Base-by-base conservation (phyloP, 495 filamentous ascomycete species). In the Penicillium cataractarum region DNA sequence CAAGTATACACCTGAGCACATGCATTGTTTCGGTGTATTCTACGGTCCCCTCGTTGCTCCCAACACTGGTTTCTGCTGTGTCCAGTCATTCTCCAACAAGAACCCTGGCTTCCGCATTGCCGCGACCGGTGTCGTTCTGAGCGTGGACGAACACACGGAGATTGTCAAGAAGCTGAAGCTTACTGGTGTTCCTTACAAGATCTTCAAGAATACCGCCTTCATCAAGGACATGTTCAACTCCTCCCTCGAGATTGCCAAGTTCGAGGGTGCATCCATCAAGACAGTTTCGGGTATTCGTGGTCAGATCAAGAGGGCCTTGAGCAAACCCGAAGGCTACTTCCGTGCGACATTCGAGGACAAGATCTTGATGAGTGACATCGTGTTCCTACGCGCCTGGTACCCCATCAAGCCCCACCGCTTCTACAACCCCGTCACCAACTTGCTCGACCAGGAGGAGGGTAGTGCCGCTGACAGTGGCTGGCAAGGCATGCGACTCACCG, bases 161-260 rank as follows among this genome's bases (percentile, higher is more conserved):
- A 97, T 99, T 65, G 96, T 98, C 70, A 99, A 99, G 83, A 99
- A 99, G 82, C 87, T 99, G 68, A 99, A 98, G 74, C 84, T 99
- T 29, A 96, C 92, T 17, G 93, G 93, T 64, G 82, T 86, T 29
- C 92, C 95, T 6, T 93, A 92, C 80, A 99, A 98, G 81, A 96
- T 99, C 76, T 99, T 97, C 85, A 96, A 96, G 72, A 99, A 99
- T 78, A 99, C 95, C 0, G 92, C 95, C 19, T 98, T 99, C 77
- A 95, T 99, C 81, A 94, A 93, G 73, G 92, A 97, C 74, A 99
- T 99, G 95, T 99, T 99, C 82, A 93, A 85, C 68, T 88, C 89
- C 1, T 80, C 91, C 0, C 84, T 99, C 15, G 95, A 99, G 72
- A 92, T 98, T 60, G 94, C 95, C 73, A 98, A 98, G 76, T 98